Evolutionary conservation across 306 rosid species (phyloP), one percentile per base, ranked within the genome.

Genomic region (Quercus gilva): DNA sequence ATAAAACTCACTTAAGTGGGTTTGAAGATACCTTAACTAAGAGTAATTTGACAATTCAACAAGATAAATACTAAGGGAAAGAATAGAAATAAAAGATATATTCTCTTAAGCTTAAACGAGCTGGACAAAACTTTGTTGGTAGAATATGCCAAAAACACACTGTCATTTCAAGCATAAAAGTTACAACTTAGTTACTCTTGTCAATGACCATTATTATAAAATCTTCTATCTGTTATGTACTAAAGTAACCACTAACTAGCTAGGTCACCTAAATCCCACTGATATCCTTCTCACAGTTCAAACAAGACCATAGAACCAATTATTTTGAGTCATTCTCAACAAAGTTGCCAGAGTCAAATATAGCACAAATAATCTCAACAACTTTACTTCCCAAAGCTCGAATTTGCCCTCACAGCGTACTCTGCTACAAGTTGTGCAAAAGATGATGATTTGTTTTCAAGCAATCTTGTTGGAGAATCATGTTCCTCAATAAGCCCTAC

Each of bases 401-500:
- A 86, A 43, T 60, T 83, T 4, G 97, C 89, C 78, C 97, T 89
- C 75, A 76, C 74, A 14, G 89, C 88, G 81, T 94, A 94, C 82
- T 94, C 97, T 13, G 91, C 91, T 60, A 92, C 96, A 73, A 92
- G 94, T 79, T 87, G 92, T 33, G 97, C 80, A 77, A 94, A 94
- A 65, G 97, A 87, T 1, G 97, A 94, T 10, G 92, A 86, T 64
- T 88, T 92, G 73, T 94, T 76, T 76, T 89, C 98, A 5, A 94
- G 75, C 84, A 94, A 80, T 80, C 75, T 86, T 23, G 83, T 57
- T 1, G 97, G 98, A 5, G 94, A 69, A 78, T 92, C 91, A 37
- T 64, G 82, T 80, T 94, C 98, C 81, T 92, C 91, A 52, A 92
- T 83, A 15, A 87, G 90, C 71, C 98, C 97, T 92, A 80, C 85